Evolutionary conservation across 257 asterid species (phyloP).

Genomic region (Craterostigma plantagineum): DNA sequence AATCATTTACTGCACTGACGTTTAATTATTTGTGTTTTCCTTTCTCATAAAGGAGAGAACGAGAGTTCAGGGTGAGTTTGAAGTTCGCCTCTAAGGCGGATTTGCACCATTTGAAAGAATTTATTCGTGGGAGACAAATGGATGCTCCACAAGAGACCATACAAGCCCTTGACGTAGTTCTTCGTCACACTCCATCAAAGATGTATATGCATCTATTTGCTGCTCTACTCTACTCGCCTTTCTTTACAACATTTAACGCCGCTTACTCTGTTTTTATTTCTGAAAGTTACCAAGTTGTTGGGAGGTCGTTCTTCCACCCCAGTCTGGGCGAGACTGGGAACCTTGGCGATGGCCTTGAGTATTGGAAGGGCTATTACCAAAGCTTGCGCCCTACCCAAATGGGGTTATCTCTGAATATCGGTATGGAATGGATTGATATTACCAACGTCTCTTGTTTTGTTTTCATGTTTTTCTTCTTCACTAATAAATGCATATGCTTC

Average conservation of each 20-base stretch:
- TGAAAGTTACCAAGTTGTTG: constrained; percentile 43
- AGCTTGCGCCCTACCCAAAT: constrained; percentile 83
- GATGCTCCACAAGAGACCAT: constrained; percentile 58
- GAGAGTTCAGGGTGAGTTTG: constrained; percentile 37
- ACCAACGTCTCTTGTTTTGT: not conserved
- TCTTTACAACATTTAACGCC: not conserved
- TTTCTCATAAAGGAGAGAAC: constrained; percentile 62
- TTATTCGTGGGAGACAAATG: constrained; percentile 27
- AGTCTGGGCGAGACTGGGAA: constrained; percentile 16
- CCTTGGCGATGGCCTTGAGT: constrained; percentile 47
- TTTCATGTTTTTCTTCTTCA: not conserved
- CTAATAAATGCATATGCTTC: not conserved
- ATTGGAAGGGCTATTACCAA: constrained; percentile 74
- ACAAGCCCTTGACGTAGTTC: constrained; percentile 69
- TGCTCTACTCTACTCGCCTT: not conserved
- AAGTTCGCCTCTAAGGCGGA: constrained; percentile 52
- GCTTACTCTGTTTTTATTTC: constrained; percentile 1
- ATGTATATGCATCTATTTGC: constrained; percentile 13
- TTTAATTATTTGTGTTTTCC: constrained; percentile 7
- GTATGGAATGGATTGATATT: constrained; percentile 15
- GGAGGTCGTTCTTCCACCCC: constrained; percentile 51
- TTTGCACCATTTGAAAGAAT: constrained; percentile 31
- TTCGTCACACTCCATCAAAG: constrained; percentile 36
- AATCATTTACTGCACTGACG: not conserved
- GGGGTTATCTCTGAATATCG: constrained; percentile 72